Conservation (phyloP, 768 basidiomycete genomes). For the Boletus coccyginus region DNA sequence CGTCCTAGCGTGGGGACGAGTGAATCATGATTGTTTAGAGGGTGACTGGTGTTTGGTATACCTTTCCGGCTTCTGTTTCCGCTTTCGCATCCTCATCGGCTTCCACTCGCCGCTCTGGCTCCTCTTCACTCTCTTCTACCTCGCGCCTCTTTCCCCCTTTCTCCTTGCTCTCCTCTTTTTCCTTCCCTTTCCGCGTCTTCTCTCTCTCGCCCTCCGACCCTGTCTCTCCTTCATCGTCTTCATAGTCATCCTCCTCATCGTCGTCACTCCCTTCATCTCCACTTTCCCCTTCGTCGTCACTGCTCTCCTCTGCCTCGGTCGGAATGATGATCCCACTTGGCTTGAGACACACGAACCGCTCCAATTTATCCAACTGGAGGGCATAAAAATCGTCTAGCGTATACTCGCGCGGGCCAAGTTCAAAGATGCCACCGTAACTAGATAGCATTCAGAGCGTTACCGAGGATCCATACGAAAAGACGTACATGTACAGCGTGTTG, state of each 20-base stretch:
- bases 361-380: slow-evolving; percentile 81
- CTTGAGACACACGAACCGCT: slow-evolving; percentile 72
- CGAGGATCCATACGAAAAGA: neutral
- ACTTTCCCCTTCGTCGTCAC: slow-evolving; percentile 58
- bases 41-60: neutral
- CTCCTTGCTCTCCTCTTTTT: slow-evolving; percentile 3
- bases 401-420: slow-evolving; percentile 78
- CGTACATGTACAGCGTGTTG: slow-evolving; percentile 85
- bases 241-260: slow-evolving; percentile 47
- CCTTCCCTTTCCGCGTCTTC: slow-evolving; percentile 1
- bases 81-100: neutral
- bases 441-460: neutral
- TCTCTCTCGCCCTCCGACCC: slow-evolving; percentile 12
- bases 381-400: slow-evolving; percentile 88
- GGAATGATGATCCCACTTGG: slow-evolving; percentile 59
- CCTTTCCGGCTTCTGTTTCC: slow-evolving; percentile 14
- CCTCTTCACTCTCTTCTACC: slow-evolving; percentile 31
- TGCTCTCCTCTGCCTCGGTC: slow-evolving; percentile 59
- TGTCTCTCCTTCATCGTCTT: slow-evolving; percentile 14
- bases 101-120: slow-evolving; percentile 2
- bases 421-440: slow-evolving; percentile 88
- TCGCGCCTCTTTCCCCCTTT: slow-evolving; percentile 17
- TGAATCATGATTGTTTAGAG: neutral
- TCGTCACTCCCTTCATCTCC: slow-evolving; percentile 58
- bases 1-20: slow-evolving; percentile 22